These are phyloP conservation scores for Rhodofomes roseus DNA, from an alignment of 1,284 basidiomycete species.

Conservation along the genomic window DNA sequence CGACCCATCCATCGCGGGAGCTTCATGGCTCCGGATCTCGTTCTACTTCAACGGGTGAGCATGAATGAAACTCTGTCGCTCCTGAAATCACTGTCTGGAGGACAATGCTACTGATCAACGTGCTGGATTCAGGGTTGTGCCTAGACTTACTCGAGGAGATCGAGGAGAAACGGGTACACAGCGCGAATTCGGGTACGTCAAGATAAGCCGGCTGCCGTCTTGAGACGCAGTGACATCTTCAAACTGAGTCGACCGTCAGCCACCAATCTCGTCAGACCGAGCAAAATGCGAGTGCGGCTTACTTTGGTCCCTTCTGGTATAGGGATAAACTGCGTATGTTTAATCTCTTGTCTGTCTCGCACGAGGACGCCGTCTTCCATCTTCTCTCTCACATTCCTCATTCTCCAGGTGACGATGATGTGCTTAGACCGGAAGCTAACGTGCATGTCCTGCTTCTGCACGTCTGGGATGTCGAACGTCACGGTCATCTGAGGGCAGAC, in stretches of 20 bases:
- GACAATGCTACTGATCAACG: not conserved
- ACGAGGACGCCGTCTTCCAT: conserved; percentile 56
- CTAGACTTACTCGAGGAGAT: not conserved
- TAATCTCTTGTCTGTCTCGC: conserved; percentile 56
- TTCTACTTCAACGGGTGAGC: not conserved
- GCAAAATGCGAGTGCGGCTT: conserved; percentile 9
- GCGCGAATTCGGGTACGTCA: conserved; percentile 57
- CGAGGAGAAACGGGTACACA: conserved; percentile 16
- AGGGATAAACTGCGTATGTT: conserved; percentile 43
- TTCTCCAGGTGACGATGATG: conserved; percentile 67
- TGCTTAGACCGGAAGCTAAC: conserved; percentile 62
- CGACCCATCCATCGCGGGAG: no score
- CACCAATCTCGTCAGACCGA: not conserved
- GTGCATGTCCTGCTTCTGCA: conserved; percentile 68
- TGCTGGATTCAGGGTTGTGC: not conserved
- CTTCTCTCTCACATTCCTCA: conserved; percentile 51
- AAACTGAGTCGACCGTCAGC: conserved; percentile 40
- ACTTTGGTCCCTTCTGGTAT: conserved; percentile 48
- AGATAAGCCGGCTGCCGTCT: conserved; percentile 50
- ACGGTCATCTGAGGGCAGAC: conserved; percentile 32
- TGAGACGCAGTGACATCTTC: conserved; percentile 63
- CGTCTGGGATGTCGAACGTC: conserved; percentile 59
- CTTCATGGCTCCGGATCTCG: not conserved
- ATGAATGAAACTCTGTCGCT: conserved; percentile 1
- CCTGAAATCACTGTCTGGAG: not conserved